Base-by-base conservation (phyloP, 2,329 filamentous ascomycete species). In the Corinectria fuckeliana region DNA sequence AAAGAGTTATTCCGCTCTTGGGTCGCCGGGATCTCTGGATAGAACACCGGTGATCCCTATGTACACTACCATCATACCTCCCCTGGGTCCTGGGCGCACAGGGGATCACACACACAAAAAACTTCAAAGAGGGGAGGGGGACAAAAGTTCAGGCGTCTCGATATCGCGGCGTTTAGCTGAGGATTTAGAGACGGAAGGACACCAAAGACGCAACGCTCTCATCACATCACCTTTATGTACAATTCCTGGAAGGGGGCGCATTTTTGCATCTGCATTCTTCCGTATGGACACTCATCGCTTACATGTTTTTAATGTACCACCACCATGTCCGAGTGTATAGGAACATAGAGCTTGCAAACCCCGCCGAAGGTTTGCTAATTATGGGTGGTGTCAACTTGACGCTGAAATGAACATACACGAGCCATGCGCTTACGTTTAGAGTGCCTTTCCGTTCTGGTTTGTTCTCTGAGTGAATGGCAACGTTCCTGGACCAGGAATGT, bases 221-320 rank as follows among this genome's bases (percentile, higher is more conserved):
- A 36, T n/a, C 8, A 38, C 42, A 42, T 55, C 42, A 47, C 41
- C n/a, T n/a, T n/a, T n/a, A 51, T 60, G 51, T 60, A 60, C 38
- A 23, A 48, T 41, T 21, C n/a, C n/a, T 51, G 52, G 32, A n/a
- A n/a, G 32, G 2, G 16, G 28, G 49, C 41, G 28, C 26, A 47
- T 25, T 51, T 49, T 53, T 30, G 47, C 41, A 56, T 50, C 39
- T 48, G 41, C 39, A 28, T 34, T 48, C 23, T 20, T 42, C 16
- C 18, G 34, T n/a, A 42, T 50, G 32, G 32, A 52, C 16, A 32
- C 32, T 50, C 21, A 49, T 41, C 50, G 25, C 21, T 30, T 28
- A n/a, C 13, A 42, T 45, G 18, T 16, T 44, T 57, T 18, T 30
- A 18, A 54, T 50, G 44, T 50, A 53, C 20, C 28, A 44, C 34